Evolutionary conservation across 2,329 filamentous ascomycete species (phyloP).

Genomic region (Talaromyces atroroseus): DNA sequence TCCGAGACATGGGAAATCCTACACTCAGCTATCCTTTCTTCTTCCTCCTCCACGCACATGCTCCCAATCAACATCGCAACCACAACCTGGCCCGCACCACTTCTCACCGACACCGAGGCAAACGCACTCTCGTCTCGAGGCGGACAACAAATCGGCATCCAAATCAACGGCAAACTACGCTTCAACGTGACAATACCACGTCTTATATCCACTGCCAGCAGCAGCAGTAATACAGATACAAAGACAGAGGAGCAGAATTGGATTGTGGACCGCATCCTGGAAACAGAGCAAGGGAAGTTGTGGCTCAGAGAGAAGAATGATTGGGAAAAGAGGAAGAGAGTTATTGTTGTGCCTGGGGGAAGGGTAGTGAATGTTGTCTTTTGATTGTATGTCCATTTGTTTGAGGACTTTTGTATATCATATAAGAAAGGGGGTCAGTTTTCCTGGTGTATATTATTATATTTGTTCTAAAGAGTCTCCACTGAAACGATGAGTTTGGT

Average conservation of each 20-base stretch:
- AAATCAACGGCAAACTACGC: constrained; percentile 73
- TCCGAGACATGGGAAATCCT: constrained; percentile 74
- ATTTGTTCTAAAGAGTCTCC: background rate
- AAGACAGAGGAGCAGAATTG: constrained; percentile 48
- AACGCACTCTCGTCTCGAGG: constrained; percentile 47
- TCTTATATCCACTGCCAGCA: constrained; percentile 28
- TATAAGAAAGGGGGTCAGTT: background rate
- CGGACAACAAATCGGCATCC: constrained; percentile 56
- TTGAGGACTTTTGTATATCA: background rate
- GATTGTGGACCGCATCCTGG: constrained; percentile 57
- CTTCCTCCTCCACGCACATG: constrained; percentile 6
- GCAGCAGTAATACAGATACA: constrained; percentile 31
- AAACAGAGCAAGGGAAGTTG: constrained; percentile 54
- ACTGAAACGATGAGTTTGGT: background rate
- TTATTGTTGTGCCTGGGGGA: constrained; percentile 62
- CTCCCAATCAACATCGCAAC: constrained; percentile 38
- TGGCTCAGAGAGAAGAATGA: constrained; percentile 50
- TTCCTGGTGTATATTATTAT: background rate
- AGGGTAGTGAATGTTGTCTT: constrained; percentile 70
- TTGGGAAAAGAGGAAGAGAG: constrained; percentile 53
- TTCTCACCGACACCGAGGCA: constrained; percentile 33
- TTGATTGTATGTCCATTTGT: constrained; percentile 22
- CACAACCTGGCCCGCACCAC: constrained; percentile 52
- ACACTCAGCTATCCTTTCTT: constrained; percentile 21
- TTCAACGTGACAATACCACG: constrained; percentile 61